Conservation (phyloP, 768 basidiomycete genomes). For the Coprinellus micaceus region DNA sequence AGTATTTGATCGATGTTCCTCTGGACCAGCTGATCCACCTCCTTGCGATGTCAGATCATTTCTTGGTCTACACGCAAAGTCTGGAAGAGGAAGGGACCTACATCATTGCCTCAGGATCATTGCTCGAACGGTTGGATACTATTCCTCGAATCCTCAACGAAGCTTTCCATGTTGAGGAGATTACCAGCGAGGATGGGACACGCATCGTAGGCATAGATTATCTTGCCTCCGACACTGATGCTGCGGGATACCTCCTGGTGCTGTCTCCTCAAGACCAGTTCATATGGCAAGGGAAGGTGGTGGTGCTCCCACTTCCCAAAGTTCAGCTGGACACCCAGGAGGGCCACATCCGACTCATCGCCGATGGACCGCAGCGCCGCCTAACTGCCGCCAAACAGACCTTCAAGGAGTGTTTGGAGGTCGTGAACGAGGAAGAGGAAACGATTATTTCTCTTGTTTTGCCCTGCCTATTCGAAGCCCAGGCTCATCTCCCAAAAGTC, state of each 20-base stretch:
- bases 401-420: constrained; percentile 63
- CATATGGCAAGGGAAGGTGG: constrained; percentile 87
- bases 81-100: constrained; percentile 92
- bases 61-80: constrained; percentile 85
- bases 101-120: constrained; percentile 74
- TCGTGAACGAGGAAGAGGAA: constrained; percentile 65
- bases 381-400: constrained; percentile 73
- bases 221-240: constrained; percentile 51
- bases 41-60: constrained; percentile 82
- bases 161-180: constrained; percentile 77
- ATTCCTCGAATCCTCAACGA: constrained; percentile 80
- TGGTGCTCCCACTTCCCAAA: constrained; percentile 70
- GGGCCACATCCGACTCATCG: constrained; percentile 85
- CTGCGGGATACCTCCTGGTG: constrained; percentile 75
- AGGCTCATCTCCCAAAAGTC: constrained; percentile 87
- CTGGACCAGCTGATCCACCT: constrained; percentile 77
- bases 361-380: constrained; percentile 81
- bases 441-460: constrained; percentile 33
- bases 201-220: constrained; percentile 36
- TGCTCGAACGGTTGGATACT: constrained; percentile 71
- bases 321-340: constrained; percentile 84
- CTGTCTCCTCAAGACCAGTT: constrained; percentile 84
- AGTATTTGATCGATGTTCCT: constrained; percentile 76
- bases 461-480: constrained; percentile 68
- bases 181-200: constrained; percentile 51